phyloP scores from a whole-genome alignment of 495 filamentous ascomycete species.

The Trypethelium eluteriae region DNA sequence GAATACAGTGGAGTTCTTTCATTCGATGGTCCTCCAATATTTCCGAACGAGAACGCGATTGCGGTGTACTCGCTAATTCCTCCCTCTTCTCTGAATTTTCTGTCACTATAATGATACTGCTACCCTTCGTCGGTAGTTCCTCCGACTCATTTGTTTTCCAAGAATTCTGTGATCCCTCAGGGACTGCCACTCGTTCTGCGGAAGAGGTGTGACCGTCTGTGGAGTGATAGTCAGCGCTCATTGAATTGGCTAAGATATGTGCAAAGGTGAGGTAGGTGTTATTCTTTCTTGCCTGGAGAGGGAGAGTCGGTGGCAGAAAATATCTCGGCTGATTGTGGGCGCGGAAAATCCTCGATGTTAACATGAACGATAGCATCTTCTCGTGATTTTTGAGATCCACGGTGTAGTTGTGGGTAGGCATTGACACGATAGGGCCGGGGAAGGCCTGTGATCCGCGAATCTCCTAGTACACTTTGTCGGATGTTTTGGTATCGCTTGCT shows the following conservation, averaged over 20 bases:
- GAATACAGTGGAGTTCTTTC: no score
- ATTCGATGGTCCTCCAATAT: no score
- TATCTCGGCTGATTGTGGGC: slow-evolving; percentile 15
- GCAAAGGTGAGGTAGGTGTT: neutral
- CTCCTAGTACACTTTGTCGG: neutral
- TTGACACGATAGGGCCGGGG: neutral
- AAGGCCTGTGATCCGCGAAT: neutral
- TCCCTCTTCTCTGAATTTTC: no score
- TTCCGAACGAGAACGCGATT: neutral
- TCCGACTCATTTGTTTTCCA: no score
- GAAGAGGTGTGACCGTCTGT: neutral
- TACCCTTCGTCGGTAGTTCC: no score
- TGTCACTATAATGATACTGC: no score
- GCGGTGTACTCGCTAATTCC: no score
- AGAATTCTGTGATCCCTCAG: no score
- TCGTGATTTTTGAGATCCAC: slow-evolving; percentile 22
- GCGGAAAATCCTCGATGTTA: slow-evolving; percentile 16
- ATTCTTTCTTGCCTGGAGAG: neutral
- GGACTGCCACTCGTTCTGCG: neutral
- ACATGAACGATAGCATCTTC: slow-evolving; percentile 23
- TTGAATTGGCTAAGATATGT: neutral
- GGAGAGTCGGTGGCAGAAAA: slow-evolving; percentile 7
- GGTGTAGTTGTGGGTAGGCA: slow-evolving; percentile 18
- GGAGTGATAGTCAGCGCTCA: neutral
- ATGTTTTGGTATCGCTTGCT: neutral